Percentiles rank a stretch among this genome's conserved stretches.
Evolutionary conservation across 805 yeast species (phyloP).

Genomic region (Peterozyma xylosa): DNA sequence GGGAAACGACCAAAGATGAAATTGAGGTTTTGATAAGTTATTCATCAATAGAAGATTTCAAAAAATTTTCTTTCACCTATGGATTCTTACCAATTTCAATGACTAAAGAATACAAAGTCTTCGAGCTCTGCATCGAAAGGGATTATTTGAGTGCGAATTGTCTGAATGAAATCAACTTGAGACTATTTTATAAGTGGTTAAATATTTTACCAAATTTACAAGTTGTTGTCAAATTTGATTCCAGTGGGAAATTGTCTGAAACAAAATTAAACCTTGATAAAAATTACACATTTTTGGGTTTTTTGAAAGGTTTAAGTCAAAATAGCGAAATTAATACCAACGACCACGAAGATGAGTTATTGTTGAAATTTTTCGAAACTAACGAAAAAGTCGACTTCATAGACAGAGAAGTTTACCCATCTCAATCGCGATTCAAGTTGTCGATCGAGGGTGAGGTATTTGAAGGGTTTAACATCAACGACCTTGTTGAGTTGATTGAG

Average conservation of each 20-base stretch:
- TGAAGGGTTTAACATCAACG: background rate
- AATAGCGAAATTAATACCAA: too few species aligned
- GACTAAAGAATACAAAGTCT: conserved; percentile 14
- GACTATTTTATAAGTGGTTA: conserved; percentile 26
- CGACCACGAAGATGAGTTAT: too few species aligned
- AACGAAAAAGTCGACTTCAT: too few species aligned
- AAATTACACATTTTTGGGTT: conserved; percentile 25
- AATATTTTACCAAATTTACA: conserved; percentile 32
- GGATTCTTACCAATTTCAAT: conserved; percentile 34
- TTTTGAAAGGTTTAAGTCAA: conserved; percentile 15
- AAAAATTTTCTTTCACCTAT: conserved; percentile 30
- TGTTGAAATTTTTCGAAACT: too few species aligned
- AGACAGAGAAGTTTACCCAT: too few species aligned
- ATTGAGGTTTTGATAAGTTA: conserved; percentile 38
- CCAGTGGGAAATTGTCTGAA: conserved; percentile 9
- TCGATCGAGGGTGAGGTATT: too few species aligned
- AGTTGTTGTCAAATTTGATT: conserved; percentile 21
- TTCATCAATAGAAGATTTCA: conserved; percentile 32
- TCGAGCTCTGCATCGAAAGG: conserved; percentile 27
- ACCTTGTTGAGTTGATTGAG: background rate
- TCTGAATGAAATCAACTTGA: conserved; percentile 11
- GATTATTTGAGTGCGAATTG: conserved; percentile 12
- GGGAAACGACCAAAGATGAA: background rate
- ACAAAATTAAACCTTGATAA: conserved; percentile 21
- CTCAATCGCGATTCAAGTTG: too few species aligned